These are phyloP conservation scores for Globisporangium viniferum DNA, from an alignment of 352 stramenopile species.

Conservation along the genomic window DNA sequence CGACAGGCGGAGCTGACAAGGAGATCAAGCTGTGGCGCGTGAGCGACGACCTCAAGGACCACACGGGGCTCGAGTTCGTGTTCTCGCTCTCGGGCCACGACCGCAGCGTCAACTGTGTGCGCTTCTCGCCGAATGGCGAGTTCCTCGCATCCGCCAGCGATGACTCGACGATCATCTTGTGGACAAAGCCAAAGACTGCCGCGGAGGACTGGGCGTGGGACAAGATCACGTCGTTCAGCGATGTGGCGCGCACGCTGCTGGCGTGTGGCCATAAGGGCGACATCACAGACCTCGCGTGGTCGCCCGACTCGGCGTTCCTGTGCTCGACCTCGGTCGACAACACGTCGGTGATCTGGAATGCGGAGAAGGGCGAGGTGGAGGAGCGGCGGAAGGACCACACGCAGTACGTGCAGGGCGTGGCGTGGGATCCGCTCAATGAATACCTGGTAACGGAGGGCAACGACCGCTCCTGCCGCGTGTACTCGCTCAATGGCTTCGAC, in stretches of 20 bases:
- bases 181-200: slow-evolving; percentile 73
- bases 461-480: slow-evolving; percentile 94
- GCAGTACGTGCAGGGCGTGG: slow-evolving; percentile 96
- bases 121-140: slow-evolving; percentile 86
- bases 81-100: slow-evolving; percentile 87
- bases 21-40: slow-evolving; percentile 88
- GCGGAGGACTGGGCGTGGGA: slow-evolving; percentile 70
- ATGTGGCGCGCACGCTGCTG: slow-evolving; percentile 74
- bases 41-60: slow-evolving; percentile 27
- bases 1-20: slow-evolving; percentile 85
- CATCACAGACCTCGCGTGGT: slow-evolving; percentile 93
- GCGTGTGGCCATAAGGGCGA: slow-evolving; percentile 84
- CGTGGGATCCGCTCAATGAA: slow-evolving; percentile 93
- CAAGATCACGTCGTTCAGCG: slow-evolving; percentile 72
- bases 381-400: slow-evolving; percentile 91
- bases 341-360: slow-evolving; percentile 87
- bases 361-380: slow-evolving; percentile 68
- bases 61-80: slow-evolving; percentile 60
- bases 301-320: slow-evolving; percentile 87
- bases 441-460: slow-evolving; percentile 93
- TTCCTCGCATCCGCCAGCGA: slow-evolving; percentile 88
- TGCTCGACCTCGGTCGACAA: slow-evolving; percentile 93
- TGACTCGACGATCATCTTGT: slow-evolving; percentile 87
- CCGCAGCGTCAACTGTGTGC: slow-evolving; percentile 88
- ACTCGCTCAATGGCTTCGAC: slow-evolving; percentile 74